A percentile compares a stretch with the other conserved stretches of the same genome.
Conservation (phyloP, 495 filamentous ascomycete species). For the Aspergillus kassunensis region DNA sequence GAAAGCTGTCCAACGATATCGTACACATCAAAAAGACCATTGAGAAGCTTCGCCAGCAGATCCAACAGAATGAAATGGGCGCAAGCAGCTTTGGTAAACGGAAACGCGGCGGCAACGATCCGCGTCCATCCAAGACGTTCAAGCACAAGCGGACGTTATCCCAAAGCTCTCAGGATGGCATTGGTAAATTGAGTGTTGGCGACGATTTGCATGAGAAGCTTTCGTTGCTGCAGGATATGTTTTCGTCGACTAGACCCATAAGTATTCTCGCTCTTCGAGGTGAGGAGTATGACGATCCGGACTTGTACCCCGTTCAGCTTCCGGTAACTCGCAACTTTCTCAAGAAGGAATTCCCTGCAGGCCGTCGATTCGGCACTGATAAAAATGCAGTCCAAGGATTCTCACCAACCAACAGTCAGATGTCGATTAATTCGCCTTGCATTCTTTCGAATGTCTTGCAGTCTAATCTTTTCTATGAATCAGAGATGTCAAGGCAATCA, state of each 20-base stretch:
- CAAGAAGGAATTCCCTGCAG: conserved; percentile 25
- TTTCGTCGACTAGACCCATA: conserved; percentile 80
- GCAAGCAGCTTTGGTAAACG: conserved; percentile 85
- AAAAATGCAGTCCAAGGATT: conserved; percentile 46
- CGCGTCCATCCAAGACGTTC: conserved; percentile 66
- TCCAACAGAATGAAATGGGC: conserved; percentile 80
- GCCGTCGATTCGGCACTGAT: conserved; percentile 53
- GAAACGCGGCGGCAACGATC: conserved; percentile 60
- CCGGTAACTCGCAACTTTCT: neutral
- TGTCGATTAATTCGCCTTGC: conserved; percentile 45
- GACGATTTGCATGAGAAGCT: conserved; percentile 88
- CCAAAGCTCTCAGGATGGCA: conserved; percentile 80
- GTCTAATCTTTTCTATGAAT: conserved; percentile 19
- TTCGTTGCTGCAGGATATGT: conserved; percentile 87
- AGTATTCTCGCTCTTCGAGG: conserved; percentile 83
- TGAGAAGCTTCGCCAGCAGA: conserved; percentile 89
- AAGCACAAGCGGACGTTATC: conserved; percentile 97
- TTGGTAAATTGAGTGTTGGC: conserved; percentile 62
- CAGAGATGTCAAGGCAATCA: conserved; percentile 18
- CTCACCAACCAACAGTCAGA: conserved; percentile 58
- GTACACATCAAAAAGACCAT: conserved; percentile 90
- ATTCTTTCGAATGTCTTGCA: conserved; percentile 13
- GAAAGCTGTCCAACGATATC: conserved; percentile 92
- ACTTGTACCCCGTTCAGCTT: conserved; percentile 32
- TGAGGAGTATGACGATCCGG: conserved; percentile 82